Conservation (phyloP, 2,329 filamentous ascomycete genomes). For the Fusarium musae region DNA sequence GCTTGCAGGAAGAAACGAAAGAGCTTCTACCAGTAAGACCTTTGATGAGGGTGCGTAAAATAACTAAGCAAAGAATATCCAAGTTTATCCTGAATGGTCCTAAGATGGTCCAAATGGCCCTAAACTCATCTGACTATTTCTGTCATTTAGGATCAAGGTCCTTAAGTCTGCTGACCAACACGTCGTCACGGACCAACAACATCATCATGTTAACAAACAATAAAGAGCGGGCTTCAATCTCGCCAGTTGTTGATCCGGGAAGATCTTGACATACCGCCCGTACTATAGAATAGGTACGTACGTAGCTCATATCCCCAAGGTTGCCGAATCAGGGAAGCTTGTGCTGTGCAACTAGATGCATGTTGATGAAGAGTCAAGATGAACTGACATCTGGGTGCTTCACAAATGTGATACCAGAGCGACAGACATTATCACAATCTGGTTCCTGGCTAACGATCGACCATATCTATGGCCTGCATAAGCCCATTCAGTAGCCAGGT, state of each 20-base stretch:
- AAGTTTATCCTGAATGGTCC: too few species aligned
- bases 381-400: neutral
- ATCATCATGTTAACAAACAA: constrained; percentile 4
- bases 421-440: constrained; percentile 12
- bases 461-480: constrained; percentile 33
- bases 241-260: constrained; percentile 21
- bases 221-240: constrained; percentile 4
- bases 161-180: neutral
- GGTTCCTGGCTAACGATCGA: constrained; percentile 31
- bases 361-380: neutral
- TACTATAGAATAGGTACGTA: neutral
- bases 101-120: neutral
- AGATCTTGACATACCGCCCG: constrained; percentile 20
- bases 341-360: neutral
- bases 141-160: neutral
- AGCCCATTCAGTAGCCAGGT: constrained; percentile 23
- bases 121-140: neutral
- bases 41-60: neutral
- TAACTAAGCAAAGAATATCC: neutral
- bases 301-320: neutral
- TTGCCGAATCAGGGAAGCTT: neutral
- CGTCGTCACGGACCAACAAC: constrained; percentile 23
- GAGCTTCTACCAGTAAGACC: constrained; percentile 16
- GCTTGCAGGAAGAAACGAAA: constrained; percentile 30
- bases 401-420: constrained; percentile 4